Percentiles rank a stretch among this genome's conserved stretches.
Conservation (phyloP, 192 early-diverging fungal genomes). For the Coemansia sp. region DNA sequence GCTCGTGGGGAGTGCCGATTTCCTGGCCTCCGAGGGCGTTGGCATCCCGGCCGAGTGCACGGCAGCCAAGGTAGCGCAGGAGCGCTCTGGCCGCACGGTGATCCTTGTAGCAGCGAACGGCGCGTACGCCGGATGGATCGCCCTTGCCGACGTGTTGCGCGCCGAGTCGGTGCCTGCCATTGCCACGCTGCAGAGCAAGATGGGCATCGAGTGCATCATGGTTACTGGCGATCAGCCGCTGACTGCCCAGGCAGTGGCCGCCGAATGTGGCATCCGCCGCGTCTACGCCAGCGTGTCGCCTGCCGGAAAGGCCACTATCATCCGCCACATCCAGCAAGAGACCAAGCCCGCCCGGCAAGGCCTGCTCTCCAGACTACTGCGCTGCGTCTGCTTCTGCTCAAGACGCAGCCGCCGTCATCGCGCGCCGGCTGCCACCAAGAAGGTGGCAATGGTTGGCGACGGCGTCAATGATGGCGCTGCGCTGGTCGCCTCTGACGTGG, state of each 20-base stretch:
- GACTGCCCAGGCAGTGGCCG: conserved; percentile 81
- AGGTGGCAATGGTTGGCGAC: conserved; percentile 92
- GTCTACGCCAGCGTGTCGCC: conserved; percentile 91
- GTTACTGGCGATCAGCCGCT: conserved; percentile 90
- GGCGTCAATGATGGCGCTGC: conserved; percentile 96
- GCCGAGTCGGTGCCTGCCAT: conserved; percentile 75
- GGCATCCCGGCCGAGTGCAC: conserved; percentile 46
- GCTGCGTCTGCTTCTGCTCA: conserved; percentile 1
- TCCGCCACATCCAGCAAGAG: conserved; percentile 67
- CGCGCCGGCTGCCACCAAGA: conserved; percentile 10
- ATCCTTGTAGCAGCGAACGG: conserved; percentile 72
- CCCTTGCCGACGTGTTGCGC: conserved; percentile 83
- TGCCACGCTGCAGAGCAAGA: conserved; percentile 59
- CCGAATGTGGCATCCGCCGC: conserved; percentile 77
- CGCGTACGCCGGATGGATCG: conserved; percentile 64
- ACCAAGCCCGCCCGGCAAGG: conserved; percentile 9
- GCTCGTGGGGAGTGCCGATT: conserved; percentile 73
- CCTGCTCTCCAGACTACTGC: conserved; percentile 4
- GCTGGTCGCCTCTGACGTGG: conserved; percentile 80
- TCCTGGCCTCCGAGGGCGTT: conserved; percentile 57
- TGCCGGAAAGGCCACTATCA: conserved; percentile 80
- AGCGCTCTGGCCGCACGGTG: conserved; percentile 73
- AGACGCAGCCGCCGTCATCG: not conserved
- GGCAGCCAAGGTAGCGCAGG: conserved; percentile 54
- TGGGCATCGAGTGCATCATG: conserved; percentile 84